Evolutionary conservation across 306 rosid genomes (phyloP).

Genomic region (Prunus kanzakura): DNA sequence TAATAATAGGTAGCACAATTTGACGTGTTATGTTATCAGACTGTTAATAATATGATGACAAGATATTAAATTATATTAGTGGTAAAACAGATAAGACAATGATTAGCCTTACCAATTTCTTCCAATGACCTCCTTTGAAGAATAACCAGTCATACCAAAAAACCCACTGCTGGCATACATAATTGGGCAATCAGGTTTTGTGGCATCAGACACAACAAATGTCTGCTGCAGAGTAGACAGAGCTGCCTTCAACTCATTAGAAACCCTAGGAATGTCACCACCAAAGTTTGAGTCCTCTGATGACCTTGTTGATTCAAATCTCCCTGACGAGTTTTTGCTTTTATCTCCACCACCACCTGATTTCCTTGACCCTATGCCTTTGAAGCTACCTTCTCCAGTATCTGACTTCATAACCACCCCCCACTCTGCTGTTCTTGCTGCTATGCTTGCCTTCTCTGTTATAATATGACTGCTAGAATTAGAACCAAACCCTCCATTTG

Average conservation of each 20-base stretch:
- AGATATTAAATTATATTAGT: no score
- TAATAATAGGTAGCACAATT: background rate
- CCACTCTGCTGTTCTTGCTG: conserved; percentile 78
- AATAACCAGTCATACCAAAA: conserved; percentile 82
- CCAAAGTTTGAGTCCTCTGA: conserved; percentile 51
- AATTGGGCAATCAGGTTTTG: conserved; percentile 88
- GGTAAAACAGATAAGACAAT: background rate
- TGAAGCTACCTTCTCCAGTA: conserved; percentile 36
- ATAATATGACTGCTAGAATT: conserved; percentile 14
- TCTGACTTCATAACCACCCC: conserved; percentile 65
- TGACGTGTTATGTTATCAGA: background rate
- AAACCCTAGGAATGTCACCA: conserved; percentile 56
- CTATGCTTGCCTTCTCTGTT: conserved; percentile 50
- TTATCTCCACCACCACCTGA: conserved; percentile 38
- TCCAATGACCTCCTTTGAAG: conserved; percentile 80
- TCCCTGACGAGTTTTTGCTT: conserved; percentile 43
- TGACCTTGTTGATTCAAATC: conserved; percentile 45
- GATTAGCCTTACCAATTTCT: conserved; percentile 73
- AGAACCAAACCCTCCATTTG: background rate
- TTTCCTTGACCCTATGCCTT: conserved; percentile 20
- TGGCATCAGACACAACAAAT: conserved; percentile 90
- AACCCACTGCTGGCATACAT: conserved; percentile 85
- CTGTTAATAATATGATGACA: no score
- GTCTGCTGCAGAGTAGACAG: conserved; percentile 71
- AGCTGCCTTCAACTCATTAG: conserved; percentile 75